These are phyloP conservation scores for Epichloe uncinata DNA, from an alignment of 2,329 filamentous ascomycete genomes.

Conservation along the genomic window DNA sequence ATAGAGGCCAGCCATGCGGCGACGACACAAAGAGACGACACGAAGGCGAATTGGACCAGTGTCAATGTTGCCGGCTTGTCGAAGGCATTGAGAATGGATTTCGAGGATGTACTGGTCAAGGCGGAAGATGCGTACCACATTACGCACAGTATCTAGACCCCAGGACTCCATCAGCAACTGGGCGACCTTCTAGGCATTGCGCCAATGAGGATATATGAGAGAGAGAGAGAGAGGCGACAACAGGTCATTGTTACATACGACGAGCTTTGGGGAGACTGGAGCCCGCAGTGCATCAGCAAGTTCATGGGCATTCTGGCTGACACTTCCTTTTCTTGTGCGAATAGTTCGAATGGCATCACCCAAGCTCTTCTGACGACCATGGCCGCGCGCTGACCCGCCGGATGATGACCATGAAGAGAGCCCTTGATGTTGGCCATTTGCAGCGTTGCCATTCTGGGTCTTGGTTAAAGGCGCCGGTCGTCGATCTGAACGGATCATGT, in stretches of 20 bases:
- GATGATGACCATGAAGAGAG: constrained; percentile 16
- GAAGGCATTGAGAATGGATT: constrained; percentile 87
- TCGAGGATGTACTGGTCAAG: constrained; percentile 93
- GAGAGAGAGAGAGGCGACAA: neutral
- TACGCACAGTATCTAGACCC: constrained; percentile 60
- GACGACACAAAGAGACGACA: constrained; percentile 74
- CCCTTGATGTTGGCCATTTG: neutral
- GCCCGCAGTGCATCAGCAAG: constrained; percentile 83
- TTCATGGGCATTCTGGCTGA: constrained; percentile 87
- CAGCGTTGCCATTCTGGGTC: constrained; percentile 1
- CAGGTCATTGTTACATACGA: constrained; percentile 41
- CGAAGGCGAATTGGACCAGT: constrained; percentile 84
- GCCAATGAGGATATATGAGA: neutral
- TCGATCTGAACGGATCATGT: constrained; percentile 12
- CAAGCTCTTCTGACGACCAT: constrained; percentile 72
- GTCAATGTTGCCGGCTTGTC: constrained; percentile 86
- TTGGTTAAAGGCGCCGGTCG: constrained; percentile 2
- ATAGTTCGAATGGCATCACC: constrained; percentile 80
- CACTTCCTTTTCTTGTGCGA: constrained; percentile 65
- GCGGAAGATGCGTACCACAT: constrained; percentile 94
- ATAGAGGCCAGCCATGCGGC: constrained; percentile 61
- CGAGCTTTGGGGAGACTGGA: constrained; percentile 74
- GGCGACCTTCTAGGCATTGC: neutral
- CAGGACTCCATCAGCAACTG: constrained; percentile 6
- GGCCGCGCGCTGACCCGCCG: constrained; percentile 29